phyloP scores from a whole-genome alignment of 768 basidiomycete genomes.

The Rickenella mellea region DNA sequence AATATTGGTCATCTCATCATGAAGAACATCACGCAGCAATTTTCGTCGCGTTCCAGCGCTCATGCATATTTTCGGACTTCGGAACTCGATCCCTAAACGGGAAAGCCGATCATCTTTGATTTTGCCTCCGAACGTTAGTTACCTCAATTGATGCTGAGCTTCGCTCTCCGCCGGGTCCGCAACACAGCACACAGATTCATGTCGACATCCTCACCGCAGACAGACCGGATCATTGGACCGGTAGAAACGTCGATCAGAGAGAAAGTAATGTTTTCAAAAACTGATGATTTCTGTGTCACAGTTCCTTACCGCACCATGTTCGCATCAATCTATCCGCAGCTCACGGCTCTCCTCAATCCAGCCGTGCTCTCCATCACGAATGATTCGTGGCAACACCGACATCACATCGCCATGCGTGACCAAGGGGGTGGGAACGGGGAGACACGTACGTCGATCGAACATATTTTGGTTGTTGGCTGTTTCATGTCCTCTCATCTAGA shows the following conservation, averaged over 20 bases:
- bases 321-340: conserved; percentile 29
- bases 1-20: too few relatives aligned
- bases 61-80: too few relatives aligned
- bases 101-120: too few relatives aligned
- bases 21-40: too few relatives aligned
- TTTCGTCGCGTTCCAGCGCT: too few relatives aligned
- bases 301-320: conserved; percentile 6
- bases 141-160: too few relatives aligned
- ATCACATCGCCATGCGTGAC: conserved; percentile 75
- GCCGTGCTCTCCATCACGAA: conserved; percentile 59
- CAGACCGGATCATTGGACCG: conserved; percentile 30
- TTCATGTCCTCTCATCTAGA: conserved; percentile 32
- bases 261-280: conserved; percentile 37
- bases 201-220: conserved; percentile 1
- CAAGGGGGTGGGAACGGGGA: conserved; percentile 61
- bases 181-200: too few relatives aligned
- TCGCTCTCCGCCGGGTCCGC: too few relatives aligned
- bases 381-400: conserved; percentile 79
- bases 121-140: too few relatives aligned
- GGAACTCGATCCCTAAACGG: too few relatives aligned
- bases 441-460: conserved; percentile 55
- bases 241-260: conserved; percentile 51
- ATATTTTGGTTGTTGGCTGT: conserved; percentile 12
- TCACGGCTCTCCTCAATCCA: conserved; percentile 53
- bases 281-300: conserved; percentile 2